Percentiles rank a stretch among this genome's conserved stretches.
Conservation (phyloP, 257 asterid genomes). For the Nicotiana otophora region DNA sequence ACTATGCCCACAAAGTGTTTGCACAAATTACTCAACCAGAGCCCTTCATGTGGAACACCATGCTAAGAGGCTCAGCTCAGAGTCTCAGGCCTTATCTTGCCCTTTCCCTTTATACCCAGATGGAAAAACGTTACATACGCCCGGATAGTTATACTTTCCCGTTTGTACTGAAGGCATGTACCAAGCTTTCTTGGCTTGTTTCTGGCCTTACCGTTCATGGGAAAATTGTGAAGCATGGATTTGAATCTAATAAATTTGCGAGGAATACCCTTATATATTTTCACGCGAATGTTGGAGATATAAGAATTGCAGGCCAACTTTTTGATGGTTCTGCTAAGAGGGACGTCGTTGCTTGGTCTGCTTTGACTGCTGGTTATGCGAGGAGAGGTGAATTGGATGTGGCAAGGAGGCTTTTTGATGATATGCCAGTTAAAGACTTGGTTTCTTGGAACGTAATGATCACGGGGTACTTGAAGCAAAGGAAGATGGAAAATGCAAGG, state of each 20-base stretch:
- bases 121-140: conserved; percentile 31
- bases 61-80: conserved; percentile 80
- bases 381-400: conserved; percentile 46
- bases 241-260: conserved; percentile 52
- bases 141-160: conserved; percentile 63
- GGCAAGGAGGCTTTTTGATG: conserved; percentile 52
- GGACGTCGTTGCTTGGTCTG: conserved; percentile 81
- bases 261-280: conserved; percentile 63
- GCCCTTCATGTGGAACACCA: conserved; percentile 61
- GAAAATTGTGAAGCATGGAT: conserved; percentile 54
- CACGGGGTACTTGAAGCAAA: conserved; percentile 62
- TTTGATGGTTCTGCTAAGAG: conserved; percentile 37
- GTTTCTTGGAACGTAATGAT: conserved; percentile 81
- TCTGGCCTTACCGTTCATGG: conserved; percentile 52
- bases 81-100: conserved; percentile 51
- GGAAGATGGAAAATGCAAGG: conserved; percentile 52
- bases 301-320: conserved; percentile 38
- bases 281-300: conserved; percentile 62
- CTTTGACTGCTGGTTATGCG: conserved; percentile 69
- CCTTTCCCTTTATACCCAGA: conserved; percentile 31
- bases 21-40: conserved; percentile 56
- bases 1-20: conserved; percentile 57
- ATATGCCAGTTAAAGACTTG: conserved; percentile 61
- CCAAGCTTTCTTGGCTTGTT: conserved; percentile 52
- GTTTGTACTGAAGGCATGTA: conserved; percentile 56